Percentiles rank a stretch among this genome's conserved stretches.
Conservation (phyloP, 2,329 filamentous ascomycete species). For the Aspergillus intermedius region DNA sequence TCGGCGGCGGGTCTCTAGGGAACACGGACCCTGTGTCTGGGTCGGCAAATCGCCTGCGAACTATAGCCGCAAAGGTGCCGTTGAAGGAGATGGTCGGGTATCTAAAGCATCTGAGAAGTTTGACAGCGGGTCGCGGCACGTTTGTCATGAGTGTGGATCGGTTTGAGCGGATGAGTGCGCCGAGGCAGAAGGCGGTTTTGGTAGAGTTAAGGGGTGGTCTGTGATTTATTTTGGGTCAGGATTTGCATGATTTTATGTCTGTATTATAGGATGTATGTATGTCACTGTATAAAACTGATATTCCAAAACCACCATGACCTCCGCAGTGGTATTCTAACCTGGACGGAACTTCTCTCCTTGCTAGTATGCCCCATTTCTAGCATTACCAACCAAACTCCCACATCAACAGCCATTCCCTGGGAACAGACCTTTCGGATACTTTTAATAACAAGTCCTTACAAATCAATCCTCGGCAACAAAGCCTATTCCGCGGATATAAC, state of each 20-base stretch:
- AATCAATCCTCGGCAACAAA: too few relatives aligned
- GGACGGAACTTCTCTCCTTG: too few relatives aligned
- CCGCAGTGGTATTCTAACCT: too few relatives aligned
- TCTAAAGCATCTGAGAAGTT: slow-evolving; percentile 75
- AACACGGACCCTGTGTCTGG: slow-evolving; percentile 9
- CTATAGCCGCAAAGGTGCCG: slow-evolving; percentile 80
- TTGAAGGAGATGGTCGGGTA: slow-evolving; percentile 97
- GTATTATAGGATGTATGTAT: slow-evolving; percentile 2
- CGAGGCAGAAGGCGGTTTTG: slow-evolving; percentile 54
- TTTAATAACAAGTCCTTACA: too few relatives aligned
- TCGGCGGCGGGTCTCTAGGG: slow-evolving; percentile 5
- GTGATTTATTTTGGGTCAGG: not conserved
- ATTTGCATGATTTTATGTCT: not conserved
- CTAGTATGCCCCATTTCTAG: too few relatives aligned
- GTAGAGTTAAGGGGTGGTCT: slow-evolving; percentile 37
- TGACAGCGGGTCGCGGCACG: slow-evolving; percentile 77
- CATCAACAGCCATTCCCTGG: too few relatives aligned
- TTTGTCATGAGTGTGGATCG: slow-evolving; percentile 69
- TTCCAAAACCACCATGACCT: too few relatives aligned
- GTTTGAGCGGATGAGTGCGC: slow-evolving; percentile 60
- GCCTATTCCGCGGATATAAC: too few relatives aligned
- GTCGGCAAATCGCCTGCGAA: slow-evolving; percentile 43
- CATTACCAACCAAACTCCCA: too few relatives aligned
- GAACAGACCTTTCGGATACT: too few relatives aligned
- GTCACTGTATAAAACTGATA: too few relatives aligned